These are phyloP conservation scores for Dendrobium huoshanense DNA, from an alignment of 106 monocot genomes.

Conservation along the genomic window DNA sequence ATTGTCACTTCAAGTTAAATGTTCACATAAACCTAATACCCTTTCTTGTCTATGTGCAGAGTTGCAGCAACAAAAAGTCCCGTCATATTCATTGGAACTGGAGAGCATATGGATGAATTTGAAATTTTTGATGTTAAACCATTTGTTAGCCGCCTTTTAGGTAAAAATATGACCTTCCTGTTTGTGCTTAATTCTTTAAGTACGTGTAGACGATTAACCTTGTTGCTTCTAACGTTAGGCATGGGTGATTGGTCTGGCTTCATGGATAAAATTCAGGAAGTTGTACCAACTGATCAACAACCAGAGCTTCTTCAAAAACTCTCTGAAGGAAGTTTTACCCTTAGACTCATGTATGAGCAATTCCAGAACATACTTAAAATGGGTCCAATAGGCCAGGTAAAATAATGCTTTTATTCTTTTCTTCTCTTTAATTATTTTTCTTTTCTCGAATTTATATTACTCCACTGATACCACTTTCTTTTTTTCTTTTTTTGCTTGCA, in stretches of 20 bases:
- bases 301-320: conserved; percentile 95
- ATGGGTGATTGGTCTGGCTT: conserved; percentile 99
- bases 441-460: neutral
- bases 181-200: neutral
- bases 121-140: conserved; percentile 99
- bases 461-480: neutral
- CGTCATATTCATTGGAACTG: conserved; percentile 96
- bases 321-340: conserved; percentile 86
- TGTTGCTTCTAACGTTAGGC: conserved; percentile 26
- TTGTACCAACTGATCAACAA: conserved; percentile 95
- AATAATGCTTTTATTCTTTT: neutral
- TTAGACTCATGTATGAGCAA: conserved; percentile 94
- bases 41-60: conserved; percentile 27
- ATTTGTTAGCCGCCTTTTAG: conserved; percentile 96
- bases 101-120: conserved; percentile 98
- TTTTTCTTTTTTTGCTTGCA: conserved; percentile 8
- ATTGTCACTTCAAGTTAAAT: conserved; percentile 11
- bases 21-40: conserved; percentile 61
- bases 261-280: conserved; percentile 99
- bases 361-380: conserved; percentile 92
- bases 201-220: neutral
- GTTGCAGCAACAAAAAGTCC: conserved; percentile 99
- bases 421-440: neutral
- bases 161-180: conserved; percentile 21
- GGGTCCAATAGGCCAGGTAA: conserved; percentile 95